These are phyloP conservation scores for Pythium aristosporum DNA, from an alignment of 352 stramenopile species.

Conservation along the genomic window DNA sequence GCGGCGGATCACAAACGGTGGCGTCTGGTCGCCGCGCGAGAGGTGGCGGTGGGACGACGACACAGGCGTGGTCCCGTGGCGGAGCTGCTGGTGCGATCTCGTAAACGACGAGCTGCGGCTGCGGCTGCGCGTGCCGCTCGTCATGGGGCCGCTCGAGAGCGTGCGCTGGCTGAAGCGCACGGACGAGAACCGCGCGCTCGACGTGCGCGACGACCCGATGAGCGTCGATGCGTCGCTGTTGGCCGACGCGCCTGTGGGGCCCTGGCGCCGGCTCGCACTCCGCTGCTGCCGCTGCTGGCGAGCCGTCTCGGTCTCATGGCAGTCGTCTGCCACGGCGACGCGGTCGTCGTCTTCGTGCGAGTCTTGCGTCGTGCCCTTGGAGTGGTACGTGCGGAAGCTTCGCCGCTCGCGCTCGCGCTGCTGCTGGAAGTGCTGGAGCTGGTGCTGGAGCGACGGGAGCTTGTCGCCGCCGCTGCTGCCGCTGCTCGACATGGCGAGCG, in stretches of 20 bases:
- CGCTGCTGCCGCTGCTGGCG: too few species aligned
- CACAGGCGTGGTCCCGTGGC: not conserved
- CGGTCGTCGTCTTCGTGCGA: slow-evolving; percentile 7
- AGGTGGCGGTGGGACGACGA: not conserved
- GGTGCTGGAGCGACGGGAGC: not conserved
- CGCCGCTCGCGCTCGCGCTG: too few species aligned
- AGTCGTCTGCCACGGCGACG: not conserved
- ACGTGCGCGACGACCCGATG: slow-evolving; percentile 23
- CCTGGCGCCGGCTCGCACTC: not conserved
- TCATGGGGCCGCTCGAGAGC: slow-evolving; percentile 3
- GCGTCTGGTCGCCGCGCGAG: slow-evolving; percentile 6
- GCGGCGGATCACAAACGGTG: slow-evolving; percentile 18
- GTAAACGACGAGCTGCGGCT: slow-evolving; percentile 14
- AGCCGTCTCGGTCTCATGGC: too few species aligned
- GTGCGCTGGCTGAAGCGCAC: slow-evolving; percentile 25
- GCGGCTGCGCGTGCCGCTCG: not conserved
- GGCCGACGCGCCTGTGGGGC: not conserved
- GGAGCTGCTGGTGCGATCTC: slow-evolving; percentile 5
- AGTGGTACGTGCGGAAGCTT: too few species aligned
- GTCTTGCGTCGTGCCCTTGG: slow-evolving; percentile 16
- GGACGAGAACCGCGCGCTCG: slow-evolving; percentile 18
- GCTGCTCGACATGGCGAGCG: not conserved
- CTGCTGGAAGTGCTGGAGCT: not conserved
- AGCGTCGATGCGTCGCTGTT: slow-evolving; percentile 21
- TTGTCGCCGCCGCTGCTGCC: slow-evolving; percentile 6